Evolutionary conservation across 2,329 filamentous ascomycete genomes (phyloP).

Genomic region (Nigrospora sphaerica): DNA sequence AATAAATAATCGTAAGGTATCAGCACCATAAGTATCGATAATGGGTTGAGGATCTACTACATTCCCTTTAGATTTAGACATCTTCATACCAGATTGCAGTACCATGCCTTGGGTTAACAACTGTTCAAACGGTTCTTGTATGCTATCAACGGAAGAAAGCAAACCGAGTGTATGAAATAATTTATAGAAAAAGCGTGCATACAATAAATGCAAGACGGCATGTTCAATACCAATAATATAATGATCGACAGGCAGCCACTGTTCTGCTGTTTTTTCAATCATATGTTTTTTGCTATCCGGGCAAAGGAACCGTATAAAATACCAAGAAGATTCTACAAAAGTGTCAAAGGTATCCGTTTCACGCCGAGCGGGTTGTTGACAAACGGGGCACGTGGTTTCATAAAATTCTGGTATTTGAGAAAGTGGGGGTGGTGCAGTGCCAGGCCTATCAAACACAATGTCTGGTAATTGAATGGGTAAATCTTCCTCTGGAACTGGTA

Average conservation of each 20-base stretch:
- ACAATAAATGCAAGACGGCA: constrained; percentile 82
- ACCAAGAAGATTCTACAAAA: constrained; percentile 94
- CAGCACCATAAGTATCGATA: constrained; percentile 70
- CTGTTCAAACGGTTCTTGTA: constrained; percentile 71
- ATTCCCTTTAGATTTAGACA: constrained; percentile 93
- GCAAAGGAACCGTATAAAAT: constrained; percentile 76
- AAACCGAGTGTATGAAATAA: constrained; percentile 58
- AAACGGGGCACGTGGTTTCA: constrained; percentile 69
- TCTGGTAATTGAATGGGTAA: constrained; percentile 71
- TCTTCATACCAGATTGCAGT: constrained; percentile 76
- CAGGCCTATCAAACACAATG: constrained; percentile 61
- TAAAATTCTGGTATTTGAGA: constrained; percentile 67
- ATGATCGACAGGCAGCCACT: constrained; percentile 66
- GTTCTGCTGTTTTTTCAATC: constrained; percentile 53
- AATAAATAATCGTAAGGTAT: constrained; percentile 78
- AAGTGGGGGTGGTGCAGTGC: constrained; percentile 71
- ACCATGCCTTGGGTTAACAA: constrained; percentile 91
- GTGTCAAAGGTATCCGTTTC: constrained; percentile 97
- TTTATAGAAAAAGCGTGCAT: constrained; percentile 85
- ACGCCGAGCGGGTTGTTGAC: constrained; percentile 61
- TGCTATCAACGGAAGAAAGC: constrained; percentile 16
- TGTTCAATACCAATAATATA: constrained; percentile 89
- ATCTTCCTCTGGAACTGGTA: constrained; percentile 69
- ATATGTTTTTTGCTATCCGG: constrained; percentile 54
- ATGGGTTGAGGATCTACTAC: constrained; percentile 74